Base-by-base conservation (phyloP, 306 rosid genomes). In the Oxytropis ochrocephala region DNA sequence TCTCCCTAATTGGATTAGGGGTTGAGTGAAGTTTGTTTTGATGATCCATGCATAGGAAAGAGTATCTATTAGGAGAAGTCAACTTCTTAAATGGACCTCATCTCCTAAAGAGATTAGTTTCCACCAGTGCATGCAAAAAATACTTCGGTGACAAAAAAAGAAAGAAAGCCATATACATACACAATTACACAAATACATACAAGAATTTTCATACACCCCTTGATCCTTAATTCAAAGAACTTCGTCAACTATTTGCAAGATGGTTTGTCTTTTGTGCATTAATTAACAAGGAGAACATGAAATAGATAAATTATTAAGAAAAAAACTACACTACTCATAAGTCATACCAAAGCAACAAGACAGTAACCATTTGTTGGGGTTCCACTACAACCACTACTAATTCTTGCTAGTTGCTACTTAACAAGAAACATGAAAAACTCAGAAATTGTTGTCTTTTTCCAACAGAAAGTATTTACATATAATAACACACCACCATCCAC, bases 381-480 rank as follows among this genome's bases (percentile, higher is more conserved):
- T 53, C 67, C 39, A 64, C 69, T 68, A 70, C 70, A 51, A 43
- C 81, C 79, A 62, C 66, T 66, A 70, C 79, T 30, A 44, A 38
- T 51, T 44, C 59, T 69, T 56, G 47, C 82, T 55, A 53, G 30
- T 76, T 75, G 70, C 80, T 44, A 59, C 75, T 51, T 63, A 77
- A 81, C 79, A 71, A 69, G 75, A 75, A 82, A 80, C 27, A 5
- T 66, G 68, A 79, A 64, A 64, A 59, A 71, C 29, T 74, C 55
- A 67, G 78, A 52, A 64, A 16, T 58, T 70, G n/a, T n/a, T n/a
- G 71, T 43, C 70, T 69, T 63, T 74, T 67, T 72, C 70, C 83
- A 43, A 75, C 82, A 81, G 58, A 79, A n/a, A 81, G 65, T 85
- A 79, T 87, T 68, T 87, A 90, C 89, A 90, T 49, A 87, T 44